Percentiles rank a stretch among this genome's conserved stretches.
Evolutionary conservation across 2,329 filamentous ascomycete species (phyloP).

Genomic region (Exutisphaerella laricina): DNA sequence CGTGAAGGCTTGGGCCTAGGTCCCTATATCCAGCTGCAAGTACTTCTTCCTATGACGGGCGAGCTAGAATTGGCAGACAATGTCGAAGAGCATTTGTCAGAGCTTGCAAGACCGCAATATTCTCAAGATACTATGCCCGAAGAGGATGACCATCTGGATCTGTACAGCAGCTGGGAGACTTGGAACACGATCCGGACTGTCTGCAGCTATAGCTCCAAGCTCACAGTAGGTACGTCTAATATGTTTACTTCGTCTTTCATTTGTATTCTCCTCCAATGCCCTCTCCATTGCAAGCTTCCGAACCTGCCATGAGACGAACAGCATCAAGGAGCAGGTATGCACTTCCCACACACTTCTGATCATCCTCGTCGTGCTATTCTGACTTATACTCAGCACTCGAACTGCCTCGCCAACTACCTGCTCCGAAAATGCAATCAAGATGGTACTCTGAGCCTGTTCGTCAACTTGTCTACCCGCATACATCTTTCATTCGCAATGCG

Average conservation of each 20-base stretch:
- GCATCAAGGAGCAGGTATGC: slow-evolving; percentile 8
- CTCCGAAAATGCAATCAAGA: slow-evolving; percentile 50
- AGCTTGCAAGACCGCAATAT: slow-evolving; percentile 38
- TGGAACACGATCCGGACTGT: slow-evolving; percentile 84
- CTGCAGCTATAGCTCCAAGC: slow-evolving; percentile 75
- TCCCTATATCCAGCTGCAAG: slow-evolving; percentile 69
- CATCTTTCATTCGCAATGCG: slow-evolving; percentile 53
- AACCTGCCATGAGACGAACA: neutral
- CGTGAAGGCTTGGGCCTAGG: slow-evolving; percentile 72
- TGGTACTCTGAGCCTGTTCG: slow-evolving; percentile 61
- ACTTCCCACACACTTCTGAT: neutral
- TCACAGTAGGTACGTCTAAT: slow-evolving; percentile 74
- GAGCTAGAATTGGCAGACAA: slow-evolving; percentile 56
- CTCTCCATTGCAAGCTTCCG: too few species aligned
- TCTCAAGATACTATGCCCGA: slow-evolving; percentile 2
- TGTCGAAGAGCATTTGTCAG: slow-evolving; percentile 50
- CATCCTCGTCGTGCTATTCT: slow-evolving; percentile 6
- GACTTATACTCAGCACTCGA: slow-evolving; percentile 45
- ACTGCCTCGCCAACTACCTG: slow-evolving; percentile 56
- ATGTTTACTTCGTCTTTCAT: slow-evolving; percentile 6
- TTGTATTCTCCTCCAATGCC: slow-evolving; percentile 1
- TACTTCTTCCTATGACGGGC: slow-evolving; percentile 79
- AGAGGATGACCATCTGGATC: slow-evolving; percentile 25
- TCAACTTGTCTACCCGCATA: slow-evolving; percentile 48
- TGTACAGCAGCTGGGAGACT: slow-evolving; percentile 82